Evolutionary conservation across 148 eudicot species (phyloP).

Genomic region (Rhododendron simsii): DNA sequence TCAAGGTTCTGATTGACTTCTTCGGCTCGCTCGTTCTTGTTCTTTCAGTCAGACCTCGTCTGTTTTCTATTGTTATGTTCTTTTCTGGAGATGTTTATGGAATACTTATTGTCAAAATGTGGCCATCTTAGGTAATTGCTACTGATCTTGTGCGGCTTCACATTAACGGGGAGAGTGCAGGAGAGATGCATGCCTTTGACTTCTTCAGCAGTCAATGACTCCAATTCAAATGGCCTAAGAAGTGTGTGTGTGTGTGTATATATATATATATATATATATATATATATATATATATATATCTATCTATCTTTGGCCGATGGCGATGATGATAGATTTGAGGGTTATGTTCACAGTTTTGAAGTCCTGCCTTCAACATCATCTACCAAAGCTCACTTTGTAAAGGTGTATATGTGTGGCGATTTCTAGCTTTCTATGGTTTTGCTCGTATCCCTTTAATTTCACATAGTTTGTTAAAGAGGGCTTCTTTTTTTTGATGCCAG

Average conservation of each 20-base stretch:
- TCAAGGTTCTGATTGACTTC: constrained; percentile 3
- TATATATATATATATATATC: too few relatives aligned
- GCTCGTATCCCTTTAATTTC: constrained; percentile 2
- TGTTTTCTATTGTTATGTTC: background rate
- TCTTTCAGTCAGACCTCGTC: background rate
- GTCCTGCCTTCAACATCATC: constrained; percentile 30
- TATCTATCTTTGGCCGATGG: constrained; percentile 39
- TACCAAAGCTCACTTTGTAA: constrained; percentile 36
- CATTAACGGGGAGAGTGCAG: constrained; percentile 57
- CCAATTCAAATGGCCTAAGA: constrained; percentile 19
- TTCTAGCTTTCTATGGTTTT: constrained; percentile 7
- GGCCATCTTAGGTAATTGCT: constrained; percentile 40
- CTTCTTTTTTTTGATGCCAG: constrained; percentile 26
- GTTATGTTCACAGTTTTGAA: constrained; percentile 52
- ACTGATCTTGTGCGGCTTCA: constrained; percentile 44
- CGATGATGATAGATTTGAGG: constrained; percentile 32
- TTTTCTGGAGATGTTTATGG: background rate
- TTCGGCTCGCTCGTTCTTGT: background rate
- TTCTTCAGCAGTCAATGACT: constrained; percentile 20
- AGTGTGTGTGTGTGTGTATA: too few relatives aligned
- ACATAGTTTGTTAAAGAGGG: background rate
- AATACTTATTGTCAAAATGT: background rate
- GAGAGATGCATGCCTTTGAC: constrained; percentile 43
- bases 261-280: too few relatives aligned
- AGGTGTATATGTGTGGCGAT: constrained; percentile 39